phyloP scores from a whole-genome alignment of 768 basidiomycete species.

The Russula sp. region DNA sequence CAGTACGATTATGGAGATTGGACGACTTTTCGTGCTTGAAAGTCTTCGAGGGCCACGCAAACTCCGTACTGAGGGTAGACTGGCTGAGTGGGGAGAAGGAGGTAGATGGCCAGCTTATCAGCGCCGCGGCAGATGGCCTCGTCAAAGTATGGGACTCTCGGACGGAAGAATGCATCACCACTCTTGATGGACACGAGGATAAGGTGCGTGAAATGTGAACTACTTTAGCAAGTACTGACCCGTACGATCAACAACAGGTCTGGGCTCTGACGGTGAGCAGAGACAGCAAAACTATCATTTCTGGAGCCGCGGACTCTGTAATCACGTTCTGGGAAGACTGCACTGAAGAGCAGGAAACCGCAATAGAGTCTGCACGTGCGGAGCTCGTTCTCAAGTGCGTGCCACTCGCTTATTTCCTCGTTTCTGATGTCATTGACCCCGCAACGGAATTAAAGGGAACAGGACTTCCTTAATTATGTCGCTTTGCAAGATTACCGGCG shows the following conservation, averaged over 20 bases:
- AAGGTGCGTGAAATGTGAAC: constrained; percentile 57
- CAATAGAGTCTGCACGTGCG: constrained; percentile 69
- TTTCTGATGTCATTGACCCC: constrained; percentile 1
- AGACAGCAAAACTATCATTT: constrained; percentile 83
- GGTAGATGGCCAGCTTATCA: constrained; percentile 64
- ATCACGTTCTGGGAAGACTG: constrained; percentile 97
- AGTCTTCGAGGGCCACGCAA: constrained; percentile 98
- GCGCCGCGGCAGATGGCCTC: constrained; percentile 88
- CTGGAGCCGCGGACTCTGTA: constrained; percentile 93
- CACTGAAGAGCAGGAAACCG: constrained; percentile 75
- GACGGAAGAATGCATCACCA: constrained; percentile 82
- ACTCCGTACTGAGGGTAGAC: constrained; percentile 91
- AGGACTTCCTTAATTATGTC: constrained; percentile 92
- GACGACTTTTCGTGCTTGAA: constrained; percentile 92
- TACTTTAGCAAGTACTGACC: constrained; percentile 3
- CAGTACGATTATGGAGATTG: constrained; percentile 89
- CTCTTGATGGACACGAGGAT: constrained; percentile 96
- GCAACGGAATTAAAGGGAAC: constrained; percentile 61
- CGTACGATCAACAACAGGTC: constrained; percentile 52
- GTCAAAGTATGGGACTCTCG: constrained; percentile 94
- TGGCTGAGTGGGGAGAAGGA: constrained; percentile 72
- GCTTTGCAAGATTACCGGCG: constrained; percentile 83
- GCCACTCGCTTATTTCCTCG: background rate
- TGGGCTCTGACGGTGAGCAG: constrained; percentile 87
- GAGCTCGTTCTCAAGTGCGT: constrained; percentile 79